Percentiles rank a stretch among this genome's conserved stretches.
Evolutionary conservation across 2,329 filamentous ascomycete genomes (phyloP).

Genomic region (Diaporthe ilicicola): DNA sequence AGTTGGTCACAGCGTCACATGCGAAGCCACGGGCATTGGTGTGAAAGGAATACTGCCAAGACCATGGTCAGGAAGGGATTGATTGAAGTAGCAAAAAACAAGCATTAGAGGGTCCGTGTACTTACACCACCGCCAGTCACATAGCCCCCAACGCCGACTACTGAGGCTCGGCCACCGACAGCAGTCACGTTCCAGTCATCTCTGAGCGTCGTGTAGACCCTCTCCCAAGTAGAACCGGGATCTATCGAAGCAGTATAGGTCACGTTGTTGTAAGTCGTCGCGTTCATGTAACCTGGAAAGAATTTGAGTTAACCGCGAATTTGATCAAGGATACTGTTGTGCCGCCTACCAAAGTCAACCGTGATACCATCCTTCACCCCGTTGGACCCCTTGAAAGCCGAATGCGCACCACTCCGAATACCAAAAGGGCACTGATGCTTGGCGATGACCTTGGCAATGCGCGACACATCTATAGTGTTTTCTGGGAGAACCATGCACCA

Average conservation of each 20-base stretch:
- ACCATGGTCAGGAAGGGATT: conserved; percentile 39
- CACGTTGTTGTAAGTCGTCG: conserved; percentile 41
- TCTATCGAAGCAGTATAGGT: conserved; percentile 42
- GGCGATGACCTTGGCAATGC: conserved; percentile 43
- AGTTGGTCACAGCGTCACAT: conserved; percentile 55
- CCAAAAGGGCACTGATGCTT: conserved; percentile 45
- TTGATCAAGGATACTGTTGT: background rate
- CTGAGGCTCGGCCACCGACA: conserved; percentile 52
- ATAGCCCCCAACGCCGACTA: conserved; percentile 54
- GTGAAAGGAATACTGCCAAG: conserved; percentile 55
- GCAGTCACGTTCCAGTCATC: background rate
- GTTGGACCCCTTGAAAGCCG: conserved; percentile 43
- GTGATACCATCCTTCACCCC: conserved; percentile 44
- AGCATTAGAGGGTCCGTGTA: background rate
- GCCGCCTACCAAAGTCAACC: conserved; percentile 43
- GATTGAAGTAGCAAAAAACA: too few species aligned
- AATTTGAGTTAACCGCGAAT: background rate
- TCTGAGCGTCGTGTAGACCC: conserved; percentile 36
- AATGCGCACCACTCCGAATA: conserved; percentile 48
- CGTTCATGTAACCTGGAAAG: conserved; percentile 33
- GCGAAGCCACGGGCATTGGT: conserved; percentile 50
- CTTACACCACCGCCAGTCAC: conserved; percentile 40
- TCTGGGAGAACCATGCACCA: conserved; percentile 48
- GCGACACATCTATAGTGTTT: conserved; percentile 45
- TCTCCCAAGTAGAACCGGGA: conserved; percentile 46